Conservation (phyloP, 164 flowering plant genomes). For the Buxus sempervirens region DNA sequence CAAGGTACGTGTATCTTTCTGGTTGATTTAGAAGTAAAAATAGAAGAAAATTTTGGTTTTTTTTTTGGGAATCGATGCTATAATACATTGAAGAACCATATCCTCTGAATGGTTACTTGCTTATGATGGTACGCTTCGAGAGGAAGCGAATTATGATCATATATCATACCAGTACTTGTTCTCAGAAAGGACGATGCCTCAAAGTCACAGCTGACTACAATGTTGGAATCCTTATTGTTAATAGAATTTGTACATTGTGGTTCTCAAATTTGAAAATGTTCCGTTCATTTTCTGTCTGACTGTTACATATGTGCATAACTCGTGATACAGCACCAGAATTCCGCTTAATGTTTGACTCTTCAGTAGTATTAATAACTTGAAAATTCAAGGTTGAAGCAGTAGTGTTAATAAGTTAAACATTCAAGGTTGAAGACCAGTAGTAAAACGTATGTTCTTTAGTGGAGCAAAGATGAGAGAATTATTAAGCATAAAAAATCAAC, state of each 20-base stretch:
- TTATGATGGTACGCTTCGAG: no score
- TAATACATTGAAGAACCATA: no score
- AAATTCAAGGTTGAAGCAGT: neutral
- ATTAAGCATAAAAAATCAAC: neutral
- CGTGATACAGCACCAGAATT: neutral
- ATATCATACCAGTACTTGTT: no score
- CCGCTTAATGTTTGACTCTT: neutral
- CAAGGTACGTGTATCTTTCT: conserved; percentile 46
- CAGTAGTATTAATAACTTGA: no score
- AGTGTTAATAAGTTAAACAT: no score
- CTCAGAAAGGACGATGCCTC: no score
- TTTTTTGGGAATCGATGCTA: neutral
- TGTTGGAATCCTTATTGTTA: no score
- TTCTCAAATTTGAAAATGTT: neutral
- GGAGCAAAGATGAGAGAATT: neutral
- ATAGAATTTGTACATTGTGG: neutral
- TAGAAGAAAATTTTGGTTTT: neutral
- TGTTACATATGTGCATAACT: neutral
- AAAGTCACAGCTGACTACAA: no score
- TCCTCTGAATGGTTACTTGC: no score
- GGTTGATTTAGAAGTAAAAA: neutral
- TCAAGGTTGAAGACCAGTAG: neutral
- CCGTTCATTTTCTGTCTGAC: neutral
- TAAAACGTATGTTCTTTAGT: no score
- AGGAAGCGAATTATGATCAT: no score